Percentiles rank a stretch among this genome's conserved stretches.
phyloP scores from a whole-genome alignment of 1,139 yeast genomes.

The Suhomyces chickasaworum region DNA sequence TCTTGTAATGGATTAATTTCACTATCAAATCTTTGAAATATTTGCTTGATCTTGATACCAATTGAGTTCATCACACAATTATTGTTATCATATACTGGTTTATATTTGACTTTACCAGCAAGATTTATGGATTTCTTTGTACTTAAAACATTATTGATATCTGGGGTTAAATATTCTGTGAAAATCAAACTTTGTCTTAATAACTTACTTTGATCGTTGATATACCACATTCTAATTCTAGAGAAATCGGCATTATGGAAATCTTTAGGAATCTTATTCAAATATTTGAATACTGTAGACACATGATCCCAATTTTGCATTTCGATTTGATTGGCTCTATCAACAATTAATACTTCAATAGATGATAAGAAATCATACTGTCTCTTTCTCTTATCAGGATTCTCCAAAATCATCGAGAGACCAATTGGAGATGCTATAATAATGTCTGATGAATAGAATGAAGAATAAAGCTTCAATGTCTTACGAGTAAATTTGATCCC shows the following conservation, averaged over 20 bases:
- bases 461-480: conserved; percentile 77
- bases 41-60: conserved; percentile 65
- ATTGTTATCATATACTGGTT: conserved; percentile 36
- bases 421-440: conserved; percentile 94
- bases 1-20: conserved; percentile 57
- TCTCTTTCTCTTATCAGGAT: conserved; percentile 59
- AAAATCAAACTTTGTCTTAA: conserved; percentile 81
- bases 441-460: conserved; percentile 83
- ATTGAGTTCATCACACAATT: conserved; percentile 53
- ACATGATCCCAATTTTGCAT: conserved; percentile 96
- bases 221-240: conserved; percentile 88
- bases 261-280: conserved; percentile 74
- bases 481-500: conserved; percentile 91
- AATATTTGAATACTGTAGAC: conserved; percentile 63
- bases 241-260: conserved; percentile 89
- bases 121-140: conserved; percentile 61
- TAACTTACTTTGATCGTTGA: conserved; percentile 76
- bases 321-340: conserved; percentile 82
- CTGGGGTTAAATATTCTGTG: conserved; percentile 77
- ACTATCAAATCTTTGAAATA: conserved; percentile 68
- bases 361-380: conserved; percentile 80
- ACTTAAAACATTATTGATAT: conserved; percentile 65
- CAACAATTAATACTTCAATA: conserved; percentile 77
- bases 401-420: conserved; percentile 73
- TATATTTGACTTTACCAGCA: conserved; percentile 65